Evolutionary conservation across 148 eudicot genomes (phyloP).

Genomic region (Rhododendron molle): DNA sequence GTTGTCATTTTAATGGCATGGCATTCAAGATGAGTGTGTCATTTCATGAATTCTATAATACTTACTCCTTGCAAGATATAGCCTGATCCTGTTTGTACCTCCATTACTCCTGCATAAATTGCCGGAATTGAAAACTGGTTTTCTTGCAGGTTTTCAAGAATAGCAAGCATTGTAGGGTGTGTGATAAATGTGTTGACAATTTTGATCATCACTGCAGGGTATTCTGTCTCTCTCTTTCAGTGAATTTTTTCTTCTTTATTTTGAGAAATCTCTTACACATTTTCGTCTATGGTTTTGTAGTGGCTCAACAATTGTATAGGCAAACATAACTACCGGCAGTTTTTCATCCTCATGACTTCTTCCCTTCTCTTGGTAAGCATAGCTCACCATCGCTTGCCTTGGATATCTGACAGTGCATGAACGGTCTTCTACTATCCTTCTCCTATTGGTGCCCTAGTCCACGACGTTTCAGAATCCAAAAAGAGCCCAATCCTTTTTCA

Average conservation of each 20-base stretch:
- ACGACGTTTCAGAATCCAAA: neutral
- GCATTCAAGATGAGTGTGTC: neutral
- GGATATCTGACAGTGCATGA: neutral
- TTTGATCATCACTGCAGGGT: slow-evolving; percentile 99
- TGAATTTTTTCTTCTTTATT: neutral
- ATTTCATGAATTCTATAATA: neutral
- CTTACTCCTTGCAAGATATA: neutral
- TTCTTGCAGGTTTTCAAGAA: slow-evolving; percentile 84
- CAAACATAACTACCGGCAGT: slow-evolving; percentile 79
- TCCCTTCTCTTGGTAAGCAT: slow-evolving; percentile 78
- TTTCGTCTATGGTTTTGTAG: slow-evolving; percentile 21
- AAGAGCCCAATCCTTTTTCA: neutral
- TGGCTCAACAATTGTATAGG: slow-evolving; percentile 69
- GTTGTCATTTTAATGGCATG: neutral
- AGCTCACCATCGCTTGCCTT: slow-evolving; percentile 16
- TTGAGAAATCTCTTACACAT: slow-evolving; percentile 10
- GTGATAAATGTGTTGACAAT: slow-evolving; percentile 91
- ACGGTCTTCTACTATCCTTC: slow-evolving; percentile 4
- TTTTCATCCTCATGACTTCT: slow-evolving; percentile 91
- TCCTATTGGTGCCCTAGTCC: neutral
- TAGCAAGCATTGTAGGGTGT: slow-evolving; percentile 99
- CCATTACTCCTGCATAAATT: neutral
- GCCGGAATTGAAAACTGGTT: slow-evolving; percentile 11
- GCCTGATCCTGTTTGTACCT: neutral
- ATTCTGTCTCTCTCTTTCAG: slow-evolving; percentile 14